Conservation (phyloP, 1,284 basidiomycete genomes). For the Papiliotrema flavescens region DNA sequence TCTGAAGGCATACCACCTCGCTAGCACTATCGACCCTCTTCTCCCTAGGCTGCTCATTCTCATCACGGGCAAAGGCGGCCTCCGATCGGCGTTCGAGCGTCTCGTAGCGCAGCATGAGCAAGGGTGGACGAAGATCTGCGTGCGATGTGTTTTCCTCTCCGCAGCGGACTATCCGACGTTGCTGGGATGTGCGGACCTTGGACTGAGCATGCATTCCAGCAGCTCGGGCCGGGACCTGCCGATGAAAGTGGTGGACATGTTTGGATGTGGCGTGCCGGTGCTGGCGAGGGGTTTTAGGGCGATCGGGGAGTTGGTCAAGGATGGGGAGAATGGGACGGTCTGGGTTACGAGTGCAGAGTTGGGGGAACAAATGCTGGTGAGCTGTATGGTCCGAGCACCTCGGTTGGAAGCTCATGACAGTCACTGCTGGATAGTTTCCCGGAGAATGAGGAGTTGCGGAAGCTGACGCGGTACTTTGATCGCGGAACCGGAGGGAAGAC, state of each 20-base stretch:
- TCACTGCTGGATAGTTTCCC: slow-evolving; percentile 63
- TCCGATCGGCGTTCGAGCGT: slow-evolving; percentile 69
- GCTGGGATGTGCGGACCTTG: slow-evolving; percentile 85
- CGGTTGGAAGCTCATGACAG: slow-evolving; percentile 43
- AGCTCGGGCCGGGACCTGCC: slow-evolving; percentile 89
- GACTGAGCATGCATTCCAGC: slow-evolving; percentile 84
- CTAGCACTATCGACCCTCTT: slow-evolving; percentile 14
- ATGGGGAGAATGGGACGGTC: slow-evolving; percentile 74
- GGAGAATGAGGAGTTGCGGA: slow-evolving; percentile 52
- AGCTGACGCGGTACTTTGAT: slow-evolving; percentile 50
- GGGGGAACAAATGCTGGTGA: slow-evolving; percentile 67
- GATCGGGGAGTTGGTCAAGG: slow-evolving; percentile 78
- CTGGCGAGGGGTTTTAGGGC: slow-evolving; percentile 85
- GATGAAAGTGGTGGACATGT: slow-evolving; percentile 99
- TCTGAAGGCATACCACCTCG: slow-evolving; percentile 56
- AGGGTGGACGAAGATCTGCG: slow-evolving; percentile 75
- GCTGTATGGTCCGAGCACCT: slow-evolving; percentile 13
- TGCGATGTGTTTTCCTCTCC: slow-evolving; percentile 81
- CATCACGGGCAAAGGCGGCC: slow-evolving; percentile 88
- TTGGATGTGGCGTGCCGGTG: slow-evolving; percentile 90
- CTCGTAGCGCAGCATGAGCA: slow-evolving; percentile 59
- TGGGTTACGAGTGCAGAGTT: slow-evolving; percentile 70
- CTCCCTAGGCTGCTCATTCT: slow-evolving; percentile 76
- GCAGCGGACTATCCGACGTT: slow-evolving; percentile 81
- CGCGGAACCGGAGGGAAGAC: background rate